Base-by-base conservation (phyloP, 805 yeast genomes). In the Wickerhamiella brachini region DNA sequence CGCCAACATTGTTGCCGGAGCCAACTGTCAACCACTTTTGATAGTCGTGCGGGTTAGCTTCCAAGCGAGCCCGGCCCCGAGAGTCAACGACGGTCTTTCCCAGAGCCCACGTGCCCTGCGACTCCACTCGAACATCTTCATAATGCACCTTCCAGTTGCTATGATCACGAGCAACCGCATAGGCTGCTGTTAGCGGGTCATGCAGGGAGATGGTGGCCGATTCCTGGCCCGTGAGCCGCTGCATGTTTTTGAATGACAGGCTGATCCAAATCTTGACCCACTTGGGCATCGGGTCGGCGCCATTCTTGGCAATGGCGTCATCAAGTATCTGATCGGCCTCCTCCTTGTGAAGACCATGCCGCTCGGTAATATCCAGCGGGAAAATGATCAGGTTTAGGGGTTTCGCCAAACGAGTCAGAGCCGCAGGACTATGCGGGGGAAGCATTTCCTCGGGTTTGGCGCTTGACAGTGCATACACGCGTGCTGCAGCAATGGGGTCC, bases 401-500 rank as follows among this genome's bases (percentile, higher is more conserved):
- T 26, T 49, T 48, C 13, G 55, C 50, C 39, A 53, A 46, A 5
- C 13, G 6, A 12, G 17, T 9, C 24, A 53, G 45, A n/a, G 47
- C n/a, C 12, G 49, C 49, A 18, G 63, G 60, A 15, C 56, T 34
- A 42, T 53, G 51, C 8, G 58, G 54, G 7, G 71, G 71, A 48
- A 62, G 52, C 13, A 66, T 61, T 26, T 54, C 52, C 22, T 42
- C 39, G 5, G 71, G 69, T 47, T 55, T 31, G 5, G 29, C 45
- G 7, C 67, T 55, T 1, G 70, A 64, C 21, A 67, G 59, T 2
- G 71, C 64, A 43, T 63, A 65, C 3, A 70, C 64, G 13, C 60
- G 57, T 1, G 71, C 70, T 2, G 72, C 69, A 1, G 73, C 73
- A 17, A 64, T 50, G 2, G 72, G 68, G 50, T 70, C 74, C 2